These are phyloP conservation scores for Kwoniella pini DNA, from an alignment of 768 basidiomycete species.

Conservation along the genomic window DNA sequence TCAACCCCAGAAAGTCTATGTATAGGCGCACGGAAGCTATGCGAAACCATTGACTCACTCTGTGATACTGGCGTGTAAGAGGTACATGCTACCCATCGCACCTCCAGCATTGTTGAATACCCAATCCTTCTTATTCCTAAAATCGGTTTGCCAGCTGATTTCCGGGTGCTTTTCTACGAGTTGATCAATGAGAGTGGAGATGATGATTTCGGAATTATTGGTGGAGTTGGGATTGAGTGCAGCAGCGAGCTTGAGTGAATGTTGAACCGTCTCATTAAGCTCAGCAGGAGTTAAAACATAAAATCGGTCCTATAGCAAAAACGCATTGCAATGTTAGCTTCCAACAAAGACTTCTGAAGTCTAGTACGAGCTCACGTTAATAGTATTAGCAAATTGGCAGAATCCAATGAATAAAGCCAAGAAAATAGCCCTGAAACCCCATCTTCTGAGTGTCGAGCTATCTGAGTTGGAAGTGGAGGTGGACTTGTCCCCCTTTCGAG, in stretches of 20 bases:
- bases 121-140: slow-evolving; percentile 68
- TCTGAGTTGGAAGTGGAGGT: background rate
- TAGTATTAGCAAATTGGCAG: slow-evolving; percentile 11
- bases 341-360: background rate
- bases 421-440: slow-evolving; percentile 16
- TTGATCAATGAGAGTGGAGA: slow-evolving; percentile 76
- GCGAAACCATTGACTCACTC: slow-evolving; percentile 71
- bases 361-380: slow-evolving; percentile 9
- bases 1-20: too few species aligned
- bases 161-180: slow-evolving; percentile 72
- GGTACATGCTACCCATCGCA: slow-evolving; percentile 93
- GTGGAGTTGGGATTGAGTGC: slow-evolving; percentile 11
- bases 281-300: slow-evolving; percentile 76
- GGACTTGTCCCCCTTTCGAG: slow-evolving; percentile 18
- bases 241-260: slow-evolving; percentile 63
- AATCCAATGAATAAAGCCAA: slow-evolving; percentile 11
- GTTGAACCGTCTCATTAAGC: slow-evolving; percentile 72
- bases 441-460: background rate
- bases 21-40: too few species aligned
- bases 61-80: slow-evolving; percentile 94
- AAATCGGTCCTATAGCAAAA: slow-evolving; percentile 67
- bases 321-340: background rate
- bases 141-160: slow-evolving; percentile 54
- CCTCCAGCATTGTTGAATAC: slow-evolving; percentile 96
- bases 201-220: slow-evolving; percentile 67